Percentiles rank a stretch among this genome's conserved stretches.
phyloP scores from a whole-genome alignment of 805 yeast genomes.

The Tetrapisispora phaffii region DNA sequence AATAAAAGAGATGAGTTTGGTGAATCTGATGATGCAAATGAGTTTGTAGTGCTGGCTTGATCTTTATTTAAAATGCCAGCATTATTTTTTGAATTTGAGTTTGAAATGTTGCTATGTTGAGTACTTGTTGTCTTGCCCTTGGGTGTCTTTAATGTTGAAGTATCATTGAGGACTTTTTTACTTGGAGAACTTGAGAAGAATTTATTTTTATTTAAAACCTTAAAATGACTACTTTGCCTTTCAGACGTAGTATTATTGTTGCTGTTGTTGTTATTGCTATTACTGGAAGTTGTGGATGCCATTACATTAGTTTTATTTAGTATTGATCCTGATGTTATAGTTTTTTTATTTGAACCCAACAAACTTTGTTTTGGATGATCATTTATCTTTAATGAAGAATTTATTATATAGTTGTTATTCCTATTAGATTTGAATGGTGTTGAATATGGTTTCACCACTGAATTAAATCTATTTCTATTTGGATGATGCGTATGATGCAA shows the following conservation, averaged over 20 bases:
- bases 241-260: slow-evolving; percentile 4
- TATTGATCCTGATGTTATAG: slow-evolving; percentile 8
- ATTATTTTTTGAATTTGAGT: not conserved
- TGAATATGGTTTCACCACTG: slow-evolving; percentile 1
- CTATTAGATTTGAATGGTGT: slow-evolving; percentile 9
- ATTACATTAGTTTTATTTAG: slow-evolving; percentile 13
- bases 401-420: slow-evolving; percentile 5
- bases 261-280: not conserved
- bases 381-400: not conserved
- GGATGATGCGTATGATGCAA: not conserved
- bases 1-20: not conserved
- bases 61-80: not conserved
- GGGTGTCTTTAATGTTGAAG: not conserved
- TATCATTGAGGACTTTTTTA: not conserved
- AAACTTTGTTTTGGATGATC: not conserved
- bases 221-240: not conserved
- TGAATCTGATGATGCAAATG: slow-evolving; percentile 1
- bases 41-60: not conserved
- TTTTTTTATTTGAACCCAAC: not conserved
- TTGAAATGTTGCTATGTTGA: not conserved
- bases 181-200: slow-evolving; percentile 1
- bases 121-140: not conserved
- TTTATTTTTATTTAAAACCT: slow-evolving; percentile 1
- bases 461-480: slow-evolving; percentile 1
- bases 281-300: slow-evolving; percentile 8